Base-by-base conservation (phyloP, 768 basidiomycete genomes). In the Leucocoprinus sp. region DNA sequence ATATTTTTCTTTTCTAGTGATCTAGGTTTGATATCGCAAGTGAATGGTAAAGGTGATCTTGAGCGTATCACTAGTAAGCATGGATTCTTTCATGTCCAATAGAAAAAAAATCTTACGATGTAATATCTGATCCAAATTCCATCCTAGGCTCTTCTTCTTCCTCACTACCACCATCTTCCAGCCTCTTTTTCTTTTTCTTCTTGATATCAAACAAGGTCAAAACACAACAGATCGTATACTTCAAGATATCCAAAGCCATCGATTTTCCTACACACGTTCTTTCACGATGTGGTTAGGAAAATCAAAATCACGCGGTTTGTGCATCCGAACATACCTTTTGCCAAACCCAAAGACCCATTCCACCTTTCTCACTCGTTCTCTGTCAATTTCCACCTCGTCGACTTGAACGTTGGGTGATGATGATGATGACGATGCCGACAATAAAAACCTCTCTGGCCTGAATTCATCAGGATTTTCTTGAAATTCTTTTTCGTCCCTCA, bases 391-490 rank as follows among this genome's bases (percentile, higher is more conserved):
- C 22, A 45, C 50, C 19, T 43, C 50, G 5, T 19, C 12, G n/a
- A 43, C 39, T n/a, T n/a, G n/a, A n/a, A n/a, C n/a, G n/a, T n/a
- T n/a, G n/a, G n/a, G n/a, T n/a, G n/a, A n/a, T n/a, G n/a, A n/a
- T n/a, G n/a, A n/a, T n/a, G n/a, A n/a, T n/a, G n/a, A n/a, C n/a
- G n/a, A n/a, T n/a, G n/a, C n/a, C n/a, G n/a, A n/a, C n/a, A n/a
- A n/a, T 8, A 48, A 37, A 15, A 43, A 48, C 7, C 57, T 42
- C 21, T 55, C 55, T 9, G 55, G 57, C 4, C 45, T 50, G 43
- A 57, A 58, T 3, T 19, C 23, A 15, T 38, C 37, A 2, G 56
- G 51, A 37, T 37, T 28, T 19, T 18, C 17, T 14, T 54, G 48
- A 37, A 53, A 57, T 18, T 41, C 22, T 2, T 36, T 19, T 21